phyloP scores from a whole-genome alignment of 257 asterid genomes.

The Agastache rugosa region DNA sequence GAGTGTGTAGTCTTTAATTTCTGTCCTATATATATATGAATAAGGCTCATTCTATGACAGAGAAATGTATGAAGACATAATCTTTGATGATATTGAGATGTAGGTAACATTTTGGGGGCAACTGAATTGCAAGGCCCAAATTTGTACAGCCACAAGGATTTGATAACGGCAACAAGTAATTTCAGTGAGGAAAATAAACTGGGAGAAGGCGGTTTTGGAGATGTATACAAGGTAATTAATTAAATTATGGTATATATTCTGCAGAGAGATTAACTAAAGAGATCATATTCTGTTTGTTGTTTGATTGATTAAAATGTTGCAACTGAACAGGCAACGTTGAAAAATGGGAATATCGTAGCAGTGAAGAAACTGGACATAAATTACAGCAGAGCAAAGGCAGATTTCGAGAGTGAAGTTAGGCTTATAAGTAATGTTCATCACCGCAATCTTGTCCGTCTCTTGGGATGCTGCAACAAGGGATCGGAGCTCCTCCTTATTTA shows the following conservation, averaged over 20 bases:
- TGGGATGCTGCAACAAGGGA: constrained; percentile 77
- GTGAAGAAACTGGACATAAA: constrained; percentile 66
- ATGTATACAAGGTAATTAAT: constrained; percentile 67
- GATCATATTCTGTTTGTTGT: background rate
- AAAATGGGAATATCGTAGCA: constrained; percentile 71
- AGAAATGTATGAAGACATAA: no score
- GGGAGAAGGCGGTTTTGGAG: constrained; percentile 91
- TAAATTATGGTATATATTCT: background rate
- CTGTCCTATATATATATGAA: no score
- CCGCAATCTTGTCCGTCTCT: constrained; percentile 78
- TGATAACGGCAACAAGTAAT: constrained; percentile 66
- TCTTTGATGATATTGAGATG: background rate
- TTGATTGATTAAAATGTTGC: background rate
- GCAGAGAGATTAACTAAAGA: background rate
- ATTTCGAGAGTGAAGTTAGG: constrained; percentile 80
- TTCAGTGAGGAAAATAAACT: constrained; percentile 73
- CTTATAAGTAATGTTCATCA: constrained; percentile 91
- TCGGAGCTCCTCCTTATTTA: constrained; percentile 69
- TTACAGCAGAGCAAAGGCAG: constrained; percentile 63
- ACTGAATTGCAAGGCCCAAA: constrained; percentile 85
- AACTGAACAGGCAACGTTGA: constrained; percentile 64
- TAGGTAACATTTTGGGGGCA: constrained; percentile 71
- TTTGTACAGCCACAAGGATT: constrained; percentile 59
- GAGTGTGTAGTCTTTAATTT: background rate
- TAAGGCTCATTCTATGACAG: no score